Percentiles rank a stretch among this genome's conserved stretches.
Conservation (phyloP, 495 filamentous ascomycete species). For the Xylaria cubensis region DNA sequence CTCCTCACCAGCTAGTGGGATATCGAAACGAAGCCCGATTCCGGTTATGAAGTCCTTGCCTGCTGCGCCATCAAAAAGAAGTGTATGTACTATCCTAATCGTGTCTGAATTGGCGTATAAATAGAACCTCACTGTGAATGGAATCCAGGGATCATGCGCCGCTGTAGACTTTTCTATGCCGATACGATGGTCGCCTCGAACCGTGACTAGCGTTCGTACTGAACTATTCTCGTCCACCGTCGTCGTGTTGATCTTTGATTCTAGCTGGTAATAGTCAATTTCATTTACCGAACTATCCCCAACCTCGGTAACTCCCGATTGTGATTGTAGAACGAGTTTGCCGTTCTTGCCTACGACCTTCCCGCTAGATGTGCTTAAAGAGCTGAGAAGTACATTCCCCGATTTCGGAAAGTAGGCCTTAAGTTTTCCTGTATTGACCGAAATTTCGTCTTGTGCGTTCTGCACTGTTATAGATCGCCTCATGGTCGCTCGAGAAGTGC, state of each 20-base stretch:
- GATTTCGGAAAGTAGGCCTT: conserved; percentile 45
- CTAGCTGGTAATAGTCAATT: conserved; percentile 32
- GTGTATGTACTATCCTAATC: conserved; percentile 47
- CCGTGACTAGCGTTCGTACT: conserved; percentile 47
- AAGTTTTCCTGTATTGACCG: conserved; percentile 49
- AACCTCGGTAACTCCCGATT: conserved; percentile 42
- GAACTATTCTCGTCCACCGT: conserved; percentile 38
- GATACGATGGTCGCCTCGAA: conserved; percentile 41
- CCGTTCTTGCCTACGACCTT: conserved; percentile 51
- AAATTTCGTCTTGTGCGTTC: conserved; percentile 29
- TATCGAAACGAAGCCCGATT: conserved; percentile 48
- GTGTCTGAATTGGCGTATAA: conserved; percentile 50
- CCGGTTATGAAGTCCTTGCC: conserved; percentile 46
- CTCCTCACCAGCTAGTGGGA: conserved; percentile 47
- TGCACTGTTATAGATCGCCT: conserved; percentile 24
- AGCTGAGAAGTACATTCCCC: conserved; percentile 42
- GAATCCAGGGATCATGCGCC: conserved; percentile 42
- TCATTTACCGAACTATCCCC: conserved; percentile 9
- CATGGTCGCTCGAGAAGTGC: conserved; percentile 1
- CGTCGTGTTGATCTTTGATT: conserved; percentile 36
- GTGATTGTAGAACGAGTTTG: conserved; percentile 47
- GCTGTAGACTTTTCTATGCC: conserved; percentile 11
- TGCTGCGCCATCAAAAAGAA: conserved; percentile 47
- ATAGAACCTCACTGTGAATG: conserved; percentile 53
- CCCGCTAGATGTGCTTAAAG: conserved; percentile 44